Percentiles rank a stretch among this genome's conserved stretches.
Conservation (phyloP, 2,329 filamentous ascomycete species). For the Ophiosphaerella korrae region DNA sequence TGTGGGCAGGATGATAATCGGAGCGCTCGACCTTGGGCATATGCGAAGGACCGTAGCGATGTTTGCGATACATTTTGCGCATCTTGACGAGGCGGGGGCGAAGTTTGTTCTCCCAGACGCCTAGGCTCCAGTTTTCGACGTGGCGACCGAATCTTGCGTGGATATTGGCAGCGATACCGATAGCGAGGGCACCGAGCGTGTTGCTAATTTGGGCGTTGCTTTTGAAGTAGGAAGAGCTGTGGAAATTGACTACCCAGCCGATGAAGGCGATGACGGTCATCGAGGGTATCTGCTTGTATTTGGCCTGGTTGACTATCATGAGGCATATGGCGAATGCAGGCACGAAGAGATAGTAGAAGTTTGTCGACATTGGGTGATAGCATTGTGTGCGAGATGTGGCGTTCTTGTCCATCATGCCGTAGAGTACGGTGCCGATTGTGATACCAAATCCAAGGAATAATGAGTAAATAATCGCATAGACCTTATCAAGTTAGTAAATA, state of each 20-base stretch:
- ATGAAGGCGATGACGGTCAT: slow-evolving; percentile 76
- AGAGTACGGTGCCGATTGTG: slow-evolving; percentile 56
- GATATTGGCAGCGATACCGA: slow-evolving; percentile 78
- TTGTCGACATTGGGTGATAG: slow-evolving; percentile 54
- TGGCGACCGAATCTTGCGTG: slow-evolving; percentile 72
- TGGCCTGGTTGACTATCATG: slow-evolving; percentile 79
- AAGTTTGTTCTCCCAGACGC: slow-evolving; percentile 59
- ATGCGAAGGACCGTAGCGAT: slow-evolving; percentile 21
- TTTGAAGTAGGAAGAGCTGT: slow-evolving; percentile 68
- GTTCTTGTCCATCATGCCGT: slow-evolving; percentile 54
- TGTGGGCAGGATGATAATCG: slow-evolving; percentile 22
- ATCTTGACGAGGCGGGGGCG: slow-evolving; percentile 45
- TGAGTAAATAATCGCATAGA: slow-evolving; percentile 60
- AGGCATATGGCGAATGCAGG: slow-evolving; percentile 74
- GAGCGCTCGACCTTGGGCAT: slow-evolving; percentile 25
- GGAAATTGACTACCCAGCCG: slow-evolving; percentile 78
- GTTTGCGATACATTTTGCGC: slow-evolving; percentile 32
- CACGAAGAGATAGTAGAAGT: slow-evolving; percentile 73
- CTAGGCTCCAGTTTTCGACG: slow-evolving; percentile 61
- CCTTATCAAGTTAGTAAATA: slow-evolving; percentile 8
- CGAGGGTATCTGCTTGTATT: slow-evolving; percentile 76
- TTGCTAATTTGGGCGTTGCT: slow-evolving; percentile 76
- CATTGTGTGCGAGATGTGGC: slow-evolving; percentile 53
- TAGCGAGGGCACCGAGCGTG: slow-evolving; percentile 75
- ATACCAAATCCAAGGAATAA: slow-evolving; percentile 59